A percentile compares a stretch with the other conserved stretches of the same genome.
These are phyloP conservation scores for Coffea humblotiana DNA, from an alignment of 305 asterid species.

Conservation along the genomic window DNA sequence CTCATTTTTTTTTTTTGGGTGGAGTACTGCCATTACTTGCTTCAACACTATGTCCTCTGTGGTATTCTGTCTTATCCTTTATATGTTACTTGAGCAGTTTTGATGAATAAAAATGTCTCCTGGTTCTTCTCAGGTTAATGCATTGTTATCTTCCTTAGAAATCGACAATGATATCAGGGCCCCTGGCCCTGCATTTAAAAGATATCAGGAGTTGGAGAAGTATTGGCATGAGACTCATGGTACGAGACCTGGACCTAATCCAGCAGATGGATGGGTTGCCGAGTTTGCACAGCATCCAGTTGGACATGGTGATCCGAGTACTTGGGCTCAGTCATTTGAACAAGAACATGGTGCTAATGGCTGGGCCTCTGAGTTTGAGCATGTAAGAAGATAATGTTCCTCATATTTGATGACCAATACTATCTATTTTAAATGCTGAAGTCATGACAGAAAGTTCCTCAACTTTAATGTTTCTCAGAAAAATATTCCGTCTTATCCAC, in stretches of 20 bases:
- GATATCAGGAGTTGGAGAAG: slow-evolving; percentile 82
- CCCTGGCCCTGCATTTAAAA: slow-evolving; percentile 75
- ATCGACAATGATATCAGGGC: slow-evolving; percentile 71
- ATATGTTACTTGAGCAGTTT: not conserved
- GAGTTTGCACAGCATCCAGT: slow-evolving; percentile 66
- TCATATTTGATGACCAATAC: not conserved
- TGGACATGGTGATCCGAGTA: slow-evolving; percentile 67
- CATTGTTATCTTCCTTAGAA: slow-evolving; percentile 85
- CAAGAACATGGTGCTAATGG: slow-evolving; percentile 86
- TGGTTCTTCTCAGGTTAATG: slow-evolving; percentile 69
- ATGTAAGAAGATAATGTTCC: slow-evolving; percentile 51
- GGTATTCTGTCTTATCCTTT: not conserved
- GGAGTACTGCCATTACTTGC: not conserved
- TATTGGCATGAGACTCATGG: slow-evolving; percentile 91
- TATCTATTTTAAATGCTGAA: not conserved
- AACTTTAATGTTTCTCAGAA: not conserved
- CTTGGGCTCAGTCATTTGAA: slow-evolving; percentile 94
- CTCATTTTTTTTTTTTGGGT: not conserved
- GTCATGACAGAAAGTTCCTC: not conserved
- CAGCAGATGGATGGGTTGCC: slow-evolving; percentile 81
- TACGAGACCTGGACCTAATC: slow-evolving; percentile 61
- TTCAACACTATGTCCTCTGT: not conserved
- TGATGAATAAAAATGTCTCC: slow-evolving; percentile 9
- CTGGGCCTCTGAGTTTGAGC: slow-evolving; percentile 99
- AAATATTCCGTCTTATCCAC: not conserved